phyloP scores from a whole-genome alignment of 2,329 filamentous ascomycete species.

The Nectriaceae sp. region DNA sequence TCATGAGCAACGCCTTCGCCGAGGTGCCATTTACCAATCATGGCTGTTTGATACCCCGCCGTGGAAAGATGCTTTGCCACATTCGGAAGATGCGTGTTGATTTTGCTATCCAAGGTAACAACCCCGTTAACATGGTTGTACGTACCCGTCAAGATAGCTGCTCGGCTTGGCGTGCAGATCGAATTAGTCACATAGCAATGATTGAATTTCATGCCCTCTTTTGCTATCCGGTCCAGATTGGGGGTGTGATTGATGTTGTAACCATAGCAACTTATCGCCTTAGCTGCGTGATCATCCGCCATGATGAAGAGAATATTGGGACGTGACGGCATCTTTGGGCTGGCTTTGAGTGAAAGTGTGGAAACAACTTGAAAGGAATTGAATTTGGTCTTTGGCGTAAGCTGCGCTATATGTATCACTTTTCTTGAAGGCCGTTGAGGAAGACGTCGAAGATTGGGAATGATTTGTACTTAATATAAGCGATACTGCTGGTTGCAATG shows the following conservation, averaged over 20 bases:
- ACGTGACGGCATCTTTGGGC: too few relatives aligned
- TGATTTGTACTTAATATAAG: too few relatives aligned
- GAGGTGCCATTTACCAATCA: constrained; percentile 57
- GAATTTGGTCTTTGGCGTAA: too few relatives aligned
- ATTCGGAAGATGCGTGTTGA: constrained; percentile 52
- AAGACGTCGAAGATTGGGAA: too few relatives aligned
- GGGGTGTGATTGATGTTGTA: constrained; percentile 54
- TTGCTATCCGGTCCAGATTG: constrained; percentile 51
- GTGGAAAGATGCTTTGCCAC: constrained; percentile 51
- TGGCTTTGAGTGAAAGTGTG: too few relatives aligned
- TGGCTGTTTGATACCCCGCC: constrained; percentile 51
- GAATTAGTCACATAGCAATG: constrained; percentile 57
- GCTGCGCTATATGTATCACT: too few relatives aligned
- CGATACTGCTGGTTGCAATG: too few relatives aligned
- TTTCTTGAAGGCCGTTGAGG: too few relatives aligned
- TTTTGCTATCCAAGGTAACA: constrained; percentile 46
- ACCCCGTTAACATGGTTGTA: constrained; percentile 57
- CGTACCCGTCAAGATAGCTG: constrained; percentile 50
- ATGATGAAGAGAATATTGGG: constrained; percentile 50
- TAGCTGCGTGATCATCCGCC: constrained; percentile 56
- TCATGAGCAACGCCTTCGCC: constrained; percentile 48
- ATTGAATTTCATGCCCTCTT: constrained; percentile 52
- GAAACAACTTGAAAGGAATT: too few relatives aligned
- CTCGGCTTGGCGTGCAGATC: constrained; percentile 54
- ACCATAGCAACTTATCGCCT: constrained; percentile 50